Conservation (phyloP, 768 basidiomycete species). For the Tubosaeta sp. region DNA sequence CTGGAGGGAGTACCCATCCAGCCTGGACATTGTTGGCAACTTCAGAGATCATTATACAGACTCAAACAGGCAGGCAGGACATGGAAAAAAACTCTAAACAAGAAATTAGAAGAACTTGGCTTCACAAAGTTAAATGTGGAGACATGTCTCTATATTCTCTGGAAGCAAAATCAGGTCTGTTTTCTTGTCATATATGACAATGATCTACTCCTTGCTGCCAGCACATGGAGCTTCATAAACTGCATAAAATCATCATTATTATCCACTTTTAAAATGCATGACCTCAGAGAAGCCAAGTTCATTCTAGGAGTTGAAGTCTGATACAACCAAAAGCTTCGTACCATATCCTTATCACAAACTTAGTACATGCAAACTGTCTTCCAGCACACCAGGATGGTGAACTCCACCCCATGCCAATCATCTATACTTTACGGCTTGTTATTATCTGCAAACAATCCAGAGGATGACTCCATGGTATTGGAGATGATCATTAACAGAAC, state of each 20-base stretch:
- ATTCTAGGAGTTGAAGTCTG: constrained; percentile 32
- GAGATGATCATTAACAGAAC: no score
- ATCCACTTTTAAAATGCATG: neutral
- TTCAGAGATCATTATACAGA: constrained; percentile 27
- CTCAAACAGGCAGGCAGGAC: constrained; percentile 27
- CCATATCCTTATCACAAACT: constrained; percentile 28
- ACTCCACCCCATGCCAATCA: no score
- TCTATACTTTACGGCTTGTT: no score
- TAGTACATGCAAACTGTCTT: constrained; percentile 14
- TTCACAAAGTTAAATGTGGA: neutral
- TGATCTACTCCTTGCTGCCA: constrained; percentile 4
- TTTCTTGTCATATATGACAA: constrained; percentile 2
- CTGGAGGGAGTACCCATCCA: constrained; percentile 9
- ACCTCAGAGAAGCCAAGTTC: constrained; percentile 12
- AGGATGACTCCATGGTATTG: no score
- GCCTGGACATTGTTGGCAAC: constrained; percentile 6
- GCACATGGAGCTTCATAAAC: neutral
- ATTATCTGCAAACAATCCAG: no score
- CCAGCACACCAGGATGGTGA: neutral
- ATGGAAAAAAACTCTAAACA: constrained; percentile 21
- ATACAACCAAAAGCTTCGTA: constrained; percentile 16
- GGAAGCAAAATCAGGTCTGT: neutral
- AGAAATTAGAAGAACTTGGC: neutral
- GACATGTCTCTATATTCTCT: neutral
- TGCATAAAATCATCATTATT: neutral